Conservation (phyloP, 169 alveolate species). For the Cryptosporidium sp. region DNA sequence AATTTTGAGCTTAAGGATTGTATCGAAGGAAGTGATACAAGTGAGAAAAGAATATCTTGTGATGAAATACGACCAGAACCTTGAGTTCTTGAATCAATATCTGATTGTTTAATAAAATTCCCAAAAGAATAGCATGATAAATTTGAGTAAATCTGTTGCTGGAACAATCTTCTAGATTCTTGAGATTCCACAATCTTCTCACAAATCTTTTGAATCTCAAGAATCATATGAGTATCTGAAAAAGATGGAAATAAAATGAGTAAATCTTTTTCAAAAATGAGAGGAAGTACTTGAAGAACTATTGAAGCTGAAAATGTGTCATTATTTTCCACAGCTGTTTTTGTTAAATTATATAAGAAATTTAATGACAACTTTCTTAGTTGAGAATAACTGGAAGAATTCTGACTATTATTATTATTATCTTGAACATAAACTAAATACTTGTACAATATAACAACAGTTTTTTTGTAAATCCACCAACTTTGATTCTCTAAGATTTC, state of each 20-base stretch:
- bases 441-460: not conserved
- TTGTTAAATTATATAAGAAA: not conserved
- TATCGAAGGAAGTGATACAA: conserved; percentile 27
- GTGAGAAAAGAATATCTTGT: not conserved
- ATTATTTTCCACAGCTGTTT: not conserved
- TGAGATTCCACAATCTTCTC: not conserved
- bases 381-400: not conserved
- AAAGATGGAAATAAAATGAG: not conserved
- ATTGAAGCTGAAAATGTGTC: conserved; percentile 29
- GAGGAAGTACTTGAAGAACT: conserved; percentile 7
- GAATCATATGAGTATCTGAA: conserved; percentile 19
- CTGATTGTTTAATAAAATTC: not conserved
- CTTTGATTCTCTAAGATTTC: not conserved
- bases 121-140: not conserved
- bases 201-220: conserved; percentile 37
- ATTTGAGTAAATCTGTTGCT: conserved; percentile 10
- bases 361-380: not conserved
- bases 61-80: not conserved
- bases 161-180: not conserved
- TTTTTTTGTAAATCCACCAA: conserved; percentile 1
- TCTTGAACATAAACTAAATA: not conserved
- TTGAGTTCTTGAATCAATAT: not conserved
- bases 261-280: not conserved
- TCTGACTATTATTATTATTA: too few species aligned
- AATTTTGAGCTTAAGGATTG: conserved; percentile 33